Percentiles rank a stretch among this genome's conserved stretches.
Evolutionary conservation across 148 eudicot genomes (phyloP).

Genomic region (Cornus florida): DNA sequence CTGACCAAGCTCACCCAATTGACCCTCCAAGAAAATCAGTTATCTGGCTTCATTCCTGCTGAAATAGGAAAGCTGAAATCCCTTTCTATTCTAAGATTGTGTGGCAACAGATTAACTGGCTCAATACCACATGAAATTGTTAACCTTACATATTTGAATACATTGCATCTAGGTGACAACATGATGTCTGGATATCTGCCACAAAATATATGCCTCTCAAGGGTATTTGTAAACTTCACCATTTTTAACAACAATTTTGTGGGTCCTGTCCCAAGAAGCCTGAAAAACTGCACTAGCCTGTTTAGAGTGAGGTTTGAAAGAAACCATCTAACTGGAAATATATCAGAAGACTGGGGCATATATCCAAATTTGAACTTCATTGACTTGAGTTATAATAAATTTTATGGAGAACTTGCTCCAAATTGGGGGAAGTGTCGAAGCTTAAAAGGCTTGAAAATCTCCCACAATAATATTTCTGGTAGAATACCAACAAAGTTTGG

Average conservation of each 20-base stretch:
- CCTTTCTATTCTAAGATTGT: no score
- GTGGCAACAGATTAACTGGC: no score
- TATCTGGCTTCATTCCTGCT: no score
- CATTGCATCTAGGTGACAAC: background rate
- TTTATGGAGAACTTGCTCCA: constrained; percentile 4
- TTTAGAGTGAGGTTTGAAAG: background rate
- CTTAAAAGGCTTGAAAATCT: background rate
- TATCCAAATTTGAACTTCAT: constrained; percentile 8
- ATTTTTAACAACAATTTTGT: background rate
- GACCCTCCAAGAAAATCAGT: no score
- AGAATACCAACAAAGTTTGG: background rate
- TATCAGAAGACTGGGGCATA: constrained; percentile 11
- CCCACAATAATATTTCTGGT: background rate
- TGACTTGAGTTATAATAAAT: constrained; percentile 6
- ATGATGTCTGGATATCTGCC: constrained; percentile 1
- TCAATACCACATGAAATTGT: no score
- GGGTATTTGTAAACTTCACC: background rate
- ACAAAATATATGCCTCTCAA: background rate
- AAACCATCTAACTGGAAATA: constrained; percentile 1
- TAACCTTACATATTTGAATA: background rate
- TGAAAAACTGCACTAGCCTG: constrained; percentile 8
- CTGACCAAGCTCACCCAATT: background rate
- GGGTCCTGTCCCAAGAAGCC: constrained; percentile 9
- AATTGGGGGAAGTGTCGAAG: background rate
- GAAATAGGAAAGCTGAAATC: no score